phyloP scores from a whole-genome alignment of 1,284 basidiomycete genomes.

The Moesziomyces aphidis region DNA sequence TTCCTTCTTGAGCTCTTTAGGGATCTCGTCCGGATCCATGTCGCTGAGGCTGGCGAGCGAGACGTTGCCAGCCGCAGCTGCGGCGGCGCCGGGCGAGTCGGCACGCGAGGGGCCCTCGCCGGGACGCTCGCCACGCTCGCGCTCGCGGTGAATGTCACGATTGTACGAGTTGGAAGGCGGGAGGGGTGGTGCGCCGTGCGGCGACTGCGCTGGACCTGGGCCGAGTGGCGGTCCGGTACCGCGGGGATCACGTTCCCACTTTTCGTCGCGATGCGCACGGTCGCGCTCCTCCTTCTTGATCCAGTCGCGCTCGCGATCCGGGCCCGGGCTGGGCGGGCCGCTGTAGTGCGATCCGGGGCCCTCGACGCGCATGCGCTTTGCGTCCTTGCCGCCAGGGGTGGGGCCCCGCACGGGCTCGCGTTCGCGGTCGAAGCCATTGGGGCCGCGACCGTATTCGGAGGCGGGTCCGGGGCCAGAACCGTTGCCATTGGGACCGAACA shows the following conservation, averaged over 20 bases:
- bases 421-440: slow-evolving; percentile 62
- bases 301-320: slow-evolving; percentile 63
- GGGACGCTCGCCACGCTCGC: slow-evolving; percentile 30
- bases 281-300: slow-evolving; percentile 62
- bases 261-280: slow-evolving; percentile 49
- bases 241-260: slow-evolving; percentile 62
- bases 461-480: slow-evolving; percentile 36
- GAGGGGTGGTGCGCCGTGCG: slow-evolving; percentile 49
- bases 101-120: slow-evolving; percentile 21
- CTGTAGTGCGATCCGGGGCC: slow-evolving; percentile 44
- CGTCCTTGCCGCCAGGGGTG: slow-evolving; percentile 65
- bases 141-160: slow-evolving; percentile 43
- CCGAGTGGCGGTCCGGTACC: slow-evolving; percentile 41
- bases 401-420: slow-evolving; percentile 60
- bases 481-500: slow-evolving; percentile 47
- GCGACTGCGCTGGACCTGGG: slow-evolving; percentile 46
- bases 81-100: slow-evolving; percentile 41
- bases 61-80: slow-evolving; percentile 56
- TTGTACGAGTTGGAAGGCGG: slow-evolving; percentile 47
- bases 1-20: slow-evolving; percentile 76
- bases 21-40: slow-evolving; percentile 68
- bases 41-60: slow-evolving; percentile 63
- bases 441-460: slow-evolving; percentile 42
- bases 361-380: slow-evolving; percentile 51
- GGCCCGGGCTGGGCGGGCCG: slow-evolving; percentile 51